Evolutionary conservation across 805 yeast genomes (phyloP), one percentile per base, ranked within the genome.

Genomic region (Jamesozyma hellenica): DNA sequence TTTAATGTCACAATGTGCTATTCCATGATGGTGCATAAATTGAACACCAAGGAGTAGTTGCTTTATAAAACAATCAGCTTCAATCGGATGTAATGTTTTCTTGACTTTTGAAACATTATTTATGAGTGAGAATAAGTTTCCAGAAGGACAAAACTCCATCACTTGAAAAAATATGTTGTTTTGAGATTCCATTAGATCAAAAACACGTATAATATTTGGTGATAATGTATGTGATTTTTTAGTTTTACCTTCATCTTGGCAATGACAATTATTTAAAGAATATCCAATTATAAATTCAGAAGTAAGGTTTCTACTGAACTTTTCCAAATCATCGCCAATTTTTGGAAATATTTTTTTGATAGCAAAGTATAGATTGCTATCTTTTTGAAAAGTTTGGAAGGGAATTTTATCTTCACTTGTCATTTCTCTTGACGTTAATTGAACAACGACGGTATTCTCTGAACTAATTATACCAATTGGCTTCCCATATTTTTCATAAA

Each of bases 361-460:
- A 72, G 77, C 97, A 80, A 85, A 50, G 84, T 90, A 68, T 72
- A 85, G 64, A 75, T 81, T 52, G 28, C 58, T 52, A 6, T 58
- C 59, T 36, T 92, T 90, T 1, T 84, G 77, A 58, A 85, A 96
- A 36, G 71, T 72, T 64, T 85, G 47, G 17, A 38, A 46, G 13
- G 48, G 45, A 7, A 38, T 42, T 4, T 41, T 30, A 26, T 41
- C 48, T n/a, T 45, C 47, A 7, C 32, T 39, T 8, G 41, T 37
- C 7, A 35, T 37, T 3, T 41, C 42, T 35, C 87, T 59, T 80
- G 94, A 32, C 81, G 95, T 47, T 79, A 71, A 51, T 42, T 95
- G 73, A 14, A 90, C 96, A 47, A 83, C 94, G 41, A 97, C 98
- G 65, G 87, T 90, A 0, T 96, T 94, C 34, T 97, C 98, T 57